Evolutionary conservation across 2,329 filamentous ascomycete genomes (phyloP), one percentile per base, ranked within the genome.

Genomic region (Ceratocystiopsis minuta): DNA sequence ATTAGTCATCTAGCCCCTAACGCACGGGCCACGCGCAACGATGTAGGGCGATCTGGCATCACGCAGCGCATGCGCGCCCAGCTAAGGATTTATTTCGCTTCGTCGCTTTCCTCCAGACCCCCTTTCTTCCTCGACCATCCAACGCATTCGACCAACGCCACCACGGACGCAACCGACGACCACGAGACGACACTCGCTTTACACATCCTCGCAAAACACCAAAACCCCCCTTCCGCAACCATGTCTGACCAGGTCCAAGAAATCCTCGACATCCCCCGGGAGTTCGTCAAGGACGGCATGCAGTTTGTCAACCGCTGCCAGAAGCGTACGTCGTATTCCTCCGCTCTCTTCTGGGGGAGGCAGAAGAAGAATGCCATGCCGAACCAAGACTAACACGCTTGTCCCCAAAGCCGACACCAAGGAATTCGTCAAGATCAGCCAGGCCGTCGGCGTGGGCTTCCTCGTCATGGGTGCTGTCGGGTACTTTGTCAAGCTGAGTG

Each of bases 201-300:
- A 17, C 34, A 16, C 16, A 11, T 11, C 15, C 16, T 17, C 12
- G 4, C 16, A 18, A 28, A 32, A 20, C 14, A 38, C 40, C 18
- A 17, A 32, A 34, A n/a, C 24, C 2, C 24, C 24, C 24, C 24
- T 28, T 28, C 38, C 39, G 32, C 32, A 57, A 62, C 51, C 54
- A 75, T 76, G 72, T 68, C 75, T 59, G 78, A 80, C 57, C 70
- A 78, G 58, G 59, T 81, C 53, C 75, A 80, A 60, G 75, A 81
- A 56, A 63, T 83, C 53, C 69, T 80, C 56, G 78, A 83, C 51
- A 68, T 76, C 56, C 75, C 75, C 52, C 65, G 66, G 56, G 73
- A 79, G 60, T 80, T 80, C 58, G 57, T 76, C 55, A 68, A 63
- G 55, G 72, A 75, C 47, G 72, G 72, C 55, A 64, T 71, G 46